Conservation (phyloP, 2,329 filamentous ascomycete genomes). For the Cladosporium sp. region DNA sequence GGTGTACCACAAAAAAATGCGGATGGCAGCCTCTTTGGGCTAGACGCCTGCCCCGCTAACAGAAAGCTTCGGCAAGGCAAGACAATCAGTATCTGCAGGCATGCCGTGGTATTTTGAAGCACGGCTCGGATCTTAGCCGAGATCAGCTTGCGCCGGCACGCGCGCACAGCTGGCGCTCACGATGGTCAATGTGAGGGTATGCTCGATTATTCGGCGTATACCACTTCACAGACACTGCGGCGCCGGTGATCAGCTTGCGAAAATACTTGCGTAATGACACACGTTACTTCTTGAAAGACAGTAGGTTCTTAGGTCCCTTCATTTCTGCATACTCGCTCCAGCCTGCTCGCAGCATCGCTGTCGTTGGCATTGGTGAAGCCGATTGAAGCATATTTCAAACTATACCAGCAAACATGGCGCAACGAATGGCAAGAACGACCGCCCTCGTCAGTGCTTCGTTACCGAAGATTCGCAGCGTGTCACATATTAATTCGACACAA, state of each 20-base stretch:
- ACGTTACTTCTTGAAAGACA: not conserved
- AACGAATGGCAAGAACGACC: not conserved
- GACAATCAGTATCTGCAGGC: not conserved
- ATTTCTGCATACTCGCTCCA: not conserved
- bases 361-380: not conserved
- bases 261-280: not conserved
- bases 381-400: not conserved
- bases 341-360: not conserved
- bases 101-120: too few relatives aligned
- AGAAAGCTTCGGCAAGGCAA: not conserved
- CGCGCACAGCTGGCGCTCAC: too few relatives aligned
- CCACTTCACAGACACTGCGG: constrained; percentile 4
- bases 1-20: constrained; percentile 3
- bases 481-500: not conserved
- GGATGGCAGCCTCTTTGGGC: not conserved
- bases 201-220: constrained; percentile 11
- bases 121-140: too few relatives aligned
- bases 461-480: not conserved
- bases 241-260: not conserved
- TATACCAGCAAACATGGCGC: not conserved
- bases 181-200: not conserved
- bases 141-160: too few relatives aligned
- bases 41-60: not conserved
- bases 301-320: not conserved
- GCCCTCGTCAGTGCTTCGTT: not conserved